Percentiles rank a stretch among this genome's conserved stretches.
Conservation (phyloP, 2,329 filamentous ascomycete species). For the Trichophyton verrucosum region DNA sequence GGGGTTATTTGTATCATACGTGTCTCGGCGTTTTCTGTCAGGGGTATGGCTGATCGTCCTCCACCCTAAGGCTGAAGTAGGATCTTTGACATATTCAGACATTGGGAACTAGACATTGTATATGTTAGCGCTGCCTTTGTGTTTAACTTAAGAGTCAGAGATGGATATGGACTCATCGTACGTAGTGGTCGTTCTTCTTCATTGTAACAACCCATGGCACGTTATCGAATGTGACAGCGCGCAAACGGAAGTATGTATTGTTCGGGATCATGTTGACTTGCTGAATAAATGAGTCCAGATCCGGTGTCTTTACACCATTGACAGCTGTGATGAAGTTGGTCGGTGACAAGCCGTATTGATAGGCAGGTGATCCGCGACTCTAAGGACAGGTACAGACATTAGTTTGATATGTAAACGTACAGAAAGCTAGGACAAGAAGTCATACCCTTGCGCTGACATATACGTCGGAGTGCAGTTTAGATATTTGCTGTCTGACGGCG, state of each 20-base stretch:
- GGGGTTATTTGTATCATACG: conserved; percentile 28
- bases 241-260: conserved; percentile 94
- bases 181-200: conserved; percentile 99
- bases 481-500: conserved; percentile 93
- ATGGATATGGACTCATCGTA: conserved; percentile 20
- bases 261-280: conserved; percentile 82
- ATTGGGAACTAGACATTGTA: conserved; percentile 44
- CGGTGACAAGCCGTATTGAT: conserved; percentile 82
- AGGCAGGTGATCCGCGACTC: conserved; percentile 68
- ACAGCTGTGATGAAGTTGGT: conserved; percentile 98
- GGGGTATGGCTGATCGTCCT: conserved; percentile 44
- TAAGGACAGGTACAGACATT: conserved; percentile 13
- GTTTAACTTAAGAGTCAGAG: background rate
- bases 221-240: conserved; percentile 96
- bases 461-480: conserved; percentile 87
- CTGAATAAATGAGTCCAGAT: conserved; percentile 66
- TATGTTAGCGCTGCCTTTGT: background rate
- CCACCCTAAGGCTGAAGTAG: conserved; percentile 42
- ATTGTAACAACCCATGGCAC: conserved; percentile 99
- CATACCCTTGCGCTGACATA: conserved; percentile 71
- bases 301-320: conserved; percentile 73
- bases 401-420: background rate
- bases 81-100: conserved; percentile 51
- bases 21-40: conserved; percentile 26
- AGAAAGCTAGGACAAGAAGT: background rate